Evolutionary conservation across 257 asterid species (phyloP).

Genomic region (Linaria vulgaris): DNA sequence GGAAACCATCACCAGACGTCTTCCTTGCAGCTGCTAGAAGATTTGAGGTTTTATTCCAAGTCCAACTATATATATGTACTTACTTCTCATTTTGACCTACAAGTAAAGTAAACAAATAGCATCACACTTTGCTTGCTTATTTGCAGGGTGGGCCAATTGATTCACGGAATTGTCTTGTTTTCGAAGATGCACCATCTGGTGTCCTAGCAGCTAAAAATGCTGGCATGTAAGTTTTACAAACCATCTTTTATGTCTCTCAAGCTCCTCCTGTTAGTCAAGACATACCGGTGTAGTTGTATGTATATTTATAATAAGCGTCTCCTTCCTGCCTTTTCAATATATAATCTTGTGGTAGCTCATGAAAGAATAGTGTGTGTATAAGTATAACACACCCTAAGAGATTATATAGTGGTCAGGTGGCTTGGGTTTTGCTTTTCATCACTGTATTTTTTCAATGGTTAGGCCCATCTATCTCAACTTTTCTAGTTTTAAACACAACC

Average conservation of each 20-base stretch:
- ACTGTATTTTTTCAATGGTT: background rate
- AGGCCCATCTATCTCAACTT: constrained; percentile 3
- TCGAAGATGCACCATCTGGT: constrained; percentile 96
- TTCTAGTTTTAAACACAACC: background rate
- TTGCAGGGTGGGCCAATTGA: constrained; percentile 69
- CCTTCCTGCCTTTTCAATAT: background rate
- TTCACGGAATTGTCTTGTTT: constrained; percentile 70
- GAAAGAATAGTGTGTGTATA: constrained; percentile 2
- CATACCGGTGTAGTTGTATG: background rate
- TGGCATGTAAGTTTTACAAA: constrained; percentile 69
- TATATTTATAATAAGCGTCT: background rate
- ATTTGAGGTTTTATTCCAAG: constrained; percentile 64
- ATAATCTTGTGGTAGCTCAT: background rate
- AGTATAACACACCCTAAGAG: background rate
- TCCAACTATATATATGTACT: too few relatives aligned
- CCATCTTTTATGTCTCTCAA: background rate
- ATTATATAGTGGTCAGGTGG: background rate
- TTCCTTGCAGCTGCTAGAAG: constrained; percentile 90
- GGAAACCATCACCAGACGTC: constrained; percentile 92
- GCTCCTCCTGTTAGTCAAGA: constrained; percentile 14
- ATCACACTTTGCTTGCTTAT: constrained; percentile 22
- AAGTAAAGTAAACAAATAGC: constrained; percentile 1
- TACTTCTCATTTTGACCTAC: too few relatives aligned
- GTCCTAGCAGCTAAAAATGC: constrained; percentile 92
- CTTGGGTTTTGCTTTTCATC: too few relatives aligned